Conservation (phyloP, 768 basidiomycete genomes). For the Sarcodon aspratus region DNA sequence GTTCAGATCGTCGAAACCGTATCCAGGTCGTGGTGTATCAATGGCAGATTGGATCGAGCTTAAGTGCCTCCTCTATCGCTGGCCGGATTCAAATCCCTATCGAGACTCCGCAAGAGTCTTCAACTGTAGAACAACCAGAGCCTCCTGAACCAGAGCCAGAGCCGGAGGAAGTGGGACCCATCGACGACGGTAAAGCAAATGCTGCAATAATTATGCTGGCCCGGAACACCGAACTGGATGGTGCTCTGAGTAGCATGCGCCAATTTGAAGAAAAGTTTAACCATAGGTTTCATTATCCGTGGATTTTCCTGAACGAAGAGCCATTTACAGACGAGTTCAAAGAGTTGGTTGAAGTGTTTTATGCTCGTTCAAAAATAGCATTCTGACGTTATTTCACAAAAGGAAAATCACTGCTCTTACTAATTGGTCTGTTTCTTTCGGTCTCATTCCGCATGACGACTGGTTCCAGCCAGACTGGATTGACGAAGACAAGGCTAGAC, state of each 20-base stretch:
- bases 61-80: too few relatives aligned
- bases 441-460: constrained; percentile 30
- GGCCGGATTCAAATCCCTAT: too few relatives aligned
- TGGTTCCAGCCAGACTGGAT: constrained; percentile 43
- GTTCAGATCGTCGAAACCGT: too few relatives aligned
- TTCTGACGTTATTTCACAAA: not conserved
- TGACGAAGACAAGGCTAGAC: constrained; percentile 33
- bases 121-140: too few relatives aligned
- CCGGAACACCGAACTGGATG: constrained; percentile 32
- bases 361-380: not conserved
- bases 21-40: too few relatives aligned
- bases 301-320: constrained; percentile 54
- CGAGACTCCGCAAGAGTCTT: too few relatives aligned
- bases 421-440: constrained; percentile 23
- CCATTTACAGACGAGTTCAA: constrained; percentile 46
- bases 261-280: constrained; percentile 52
- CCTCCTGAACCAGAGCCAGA: too few relatives aligned
- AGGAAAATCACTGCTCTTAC: constrained; percentile 21
- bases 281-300: constrained; percentile 44
- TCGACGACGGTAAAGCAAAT: constrained; percentile 24
- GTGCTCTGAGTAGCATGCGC: constrained; percentile 36
- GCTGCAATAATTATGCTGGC: constrained; percentile 50
- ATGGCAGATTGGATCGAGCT: too few relatives aligned
- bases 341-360: constrained; percentile 13
- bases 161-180: not conserved